These are phyloP conservation scores for Astragalus glycyphyllos DNA, from an alignment of 306 rosid genomes.

Conservation along the genomic window DNA sequence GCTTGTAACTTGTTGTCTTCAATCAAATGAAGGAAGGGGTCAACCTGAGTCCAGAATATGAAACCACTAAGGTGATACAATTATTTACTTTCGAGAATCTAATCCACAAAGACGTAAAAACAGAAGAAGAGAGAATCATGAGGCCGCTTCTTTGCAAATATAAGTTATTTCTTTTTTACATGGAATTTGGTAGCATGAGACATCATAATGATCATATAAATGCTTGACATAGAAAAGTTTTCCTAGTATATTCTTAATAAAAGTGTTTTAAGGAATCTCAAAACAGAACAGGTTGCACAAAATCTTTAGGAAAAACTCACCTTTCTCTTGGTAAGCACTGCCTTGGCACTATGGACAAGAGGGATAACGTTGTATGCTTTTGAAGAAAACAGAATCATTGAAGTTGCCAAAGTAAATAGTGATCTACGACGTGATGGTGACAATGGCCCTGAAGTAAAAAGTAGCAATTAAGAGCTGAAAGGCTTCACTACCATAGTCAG, in stretches of 20 bases:
- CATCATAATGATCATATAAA: conserved; percentile 19
- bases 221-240: neutral
- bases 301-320: conserved; percentile 45
- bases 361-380: conserved; percentile 67
- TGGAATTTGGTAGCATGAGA: conserved; percentile 17
- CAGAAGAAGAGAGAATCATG: neutral
- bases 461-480: conserved; percentile 40
- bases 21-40: conserved; percentile 74
- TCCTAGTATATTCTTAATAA: neutral
- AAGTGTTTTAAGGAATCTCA: neutral
- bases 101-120: neutral
- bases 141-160: neutral
- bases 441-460: conserved; percentile 61
- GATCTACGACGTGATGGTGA: conserved; percentile 88
- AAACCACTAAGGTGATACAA: conserved; percentile 10
- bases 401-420: conserved; percentile 78
- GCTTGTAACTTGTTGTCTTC: conserved; percentile 75
- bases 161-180: neutral
- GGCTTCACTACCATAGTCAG: conserved; percentile 17
- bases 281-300: conserved; percentile 37
- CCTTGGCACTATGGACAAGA: conserved; percentile 60
- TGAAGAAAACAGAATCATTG: conserved; percentile 83
- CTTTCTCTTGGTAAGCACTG: conserved; percentile 57
- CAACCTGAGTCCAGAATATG: conserved; percentile 57
- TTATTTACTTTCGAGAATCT: neutral